Conservation (phyloP, 2,329 filamentous ascomycete genomes). For the Knufia petricola region DNA sequence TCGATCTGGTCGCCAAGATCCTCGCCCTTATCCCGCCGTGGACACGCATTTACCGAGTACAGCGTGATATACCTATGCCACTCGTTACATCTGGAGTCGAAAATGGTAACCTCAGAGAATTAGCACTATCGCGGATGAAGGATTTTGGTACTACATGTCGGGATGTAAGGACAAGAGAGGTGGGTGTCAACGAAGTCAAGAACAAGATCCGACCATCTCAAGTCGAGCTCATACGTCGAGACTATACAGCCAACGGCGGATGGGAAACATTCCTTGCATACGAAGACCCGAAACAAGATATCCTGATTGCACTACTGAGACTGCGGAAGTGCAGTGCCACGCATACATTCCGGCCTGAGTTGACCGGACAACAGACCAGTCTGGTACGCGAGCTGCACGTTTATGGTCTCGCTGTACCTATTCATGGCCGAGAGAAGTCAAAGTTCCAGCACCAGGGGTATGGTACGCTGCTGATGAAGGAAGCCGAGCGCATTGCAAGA, state of each 20-base stretch:
- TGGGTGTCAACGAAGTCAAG: conserved; percentile 98
- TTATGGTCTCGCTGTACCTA: conserved; percentile 93
- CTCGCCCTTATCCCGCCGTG: conserved; percentile 89
- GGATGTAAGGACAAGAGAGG: conserved; percentile 90
- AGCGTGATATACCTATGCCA: conserved; percentile 99
- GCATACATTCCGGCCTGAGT: conserved; percentile 84
- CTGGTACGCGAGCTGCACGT: conserved; percentile 92
- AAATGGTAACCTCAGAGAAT: conserved; percentile 89
- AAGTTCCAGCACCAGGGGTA: conserved; percentile 99
- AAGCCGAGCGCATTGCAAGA: conserved; percentile 87
- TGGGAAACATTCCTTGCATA: conserved; percentile 99
- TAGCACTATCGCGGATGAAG: conserved; percentile 95
- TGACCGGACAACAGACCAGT: conserved; percentile 77
- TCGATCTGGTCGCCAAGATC: conserved; percentile 94
- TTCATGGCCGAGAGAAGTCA: conserved; percentile 85
- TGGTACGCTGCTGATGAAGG: conserved; percentile 92
- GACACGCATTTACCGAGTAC: conserved; percentile 97
- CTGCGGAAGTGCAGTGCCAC: conserved; percentile 83
- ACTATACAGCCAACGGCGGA: conserved; percentile 89
- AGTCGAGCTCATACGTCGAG: conserved; percentile 84
- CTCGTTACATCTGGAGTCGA: conserved; percentile 97
- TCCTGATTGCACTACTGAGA: conserved; percentile 80
- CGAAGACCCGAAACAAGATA: conserved; percentile 97
- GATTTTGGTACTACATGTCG: conserved; percentile 96
- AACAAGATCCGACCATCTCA: conserved; percentile 96